Evolutionary conservation across 495 filamentous ascomycete genomes (phyloP), one percentile per base, ranked within the genome.

Genomic region (Penicillium cosmopolitanum): DNA sequence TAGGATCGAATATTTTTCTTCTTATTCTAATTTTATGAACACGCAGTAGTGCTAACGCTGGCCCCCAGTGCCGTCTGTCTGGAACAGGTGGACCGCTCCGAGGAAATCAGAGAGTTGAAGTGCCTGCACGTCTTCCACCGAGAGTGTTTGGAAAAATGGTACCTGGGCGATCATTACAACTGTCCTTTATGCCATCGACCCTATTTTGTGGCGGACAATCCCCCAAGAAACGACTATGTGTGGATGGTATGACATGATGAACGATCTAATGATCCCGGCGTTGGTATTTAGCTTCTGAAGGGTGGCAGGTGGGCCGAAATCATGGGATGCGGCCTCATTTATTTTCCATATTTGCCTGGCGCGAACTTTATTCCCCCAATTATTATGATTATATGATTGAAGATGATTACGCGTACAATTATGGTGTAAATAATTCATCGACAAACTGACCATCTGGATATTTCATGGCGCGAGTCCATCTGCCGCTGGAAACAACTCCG

Each of bases 61-160:
- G 36, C 42, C 1, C 1, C 33, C 18, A 80, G 78, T 57, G 76
- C 72, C 1, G 70, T 80, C 23, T 80, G 78, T 48, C 65, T 80
- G 18, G 78, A 80, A 12, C 66, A 73, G 36, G 78, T 80, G 16
- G 62, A 67, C 13, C 74, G 66, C 28, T 61, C 66, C 2, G 71
- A 80, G 38, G 73, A 77, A 48, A 77, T 80, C 48, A 71, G 73
- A 10, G 74, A 80, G 46, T 50, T 80, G 51, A 74, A 71, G 48
- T 80, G 78, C 50, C 62, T 76, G 50, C 78, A 80, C 52, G 77
- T 80, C 13, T 80, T 80, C 51, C 78, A 80, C 51, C 70, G 72
- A 15, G 75, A 78, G 52, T 79, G 78, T 51, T 61, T 80, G 19
- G 78, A 80, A 47, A 76, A 73, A 50, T 80, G 78, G 78, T 80